phyloP scores from a whole-genome alignment of 116 monocot genomes.

The Zostera marina region DNA sequence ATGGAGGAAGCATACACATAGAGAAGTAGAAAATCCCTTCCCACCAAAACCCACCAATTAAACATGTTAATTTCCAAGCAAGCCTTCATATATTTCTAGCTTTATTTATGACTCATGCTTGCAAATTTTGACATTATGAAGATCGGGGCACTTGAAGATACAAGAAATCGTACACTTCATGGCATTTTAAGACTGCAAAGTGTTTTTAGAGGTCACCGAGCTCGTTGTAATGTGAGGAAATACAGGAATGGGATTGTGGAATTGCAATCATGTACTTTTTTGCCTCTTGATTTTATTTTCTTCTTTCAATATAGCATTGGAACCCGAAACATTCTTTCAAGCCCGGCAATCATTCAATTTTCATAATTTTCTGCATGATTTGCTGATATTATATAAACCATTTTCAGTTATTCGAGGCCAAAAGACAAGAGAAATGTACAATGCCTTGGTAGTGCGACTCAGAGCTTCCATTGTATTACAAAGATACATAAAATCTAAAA shows the following conservation, averaged over 20 bases:
- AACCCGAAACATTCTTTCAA: neutral
- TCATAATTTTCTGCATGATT: too few species aligned
- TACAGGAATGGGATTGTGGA: conserved; percentile 42
- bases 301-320: neutral
- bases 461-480: conserved; percentile 16
- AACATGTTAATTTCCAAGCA: too few species aligned
- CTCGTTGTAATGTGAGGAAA: conserved; percentile 50
- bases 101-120: neutral
- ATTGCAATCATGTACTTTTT: conserved; percentile 73
- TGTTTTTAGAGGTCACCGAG: conserved; percentile 77
- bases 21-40: too few species aligned
- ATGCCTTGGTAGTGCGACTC: conserved; percentile 6
- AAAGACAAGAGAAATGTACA: conserved; percentile 11
- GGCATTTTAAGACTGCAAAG: conserved; percentile 92
- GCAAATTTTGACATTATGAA: conserved; percentile 9
- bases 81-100: neutral
- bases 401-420: conserved; percentile 18
- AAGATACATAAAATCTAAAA: conserved; percentile 9
- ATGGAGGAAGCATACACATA: too few species aligned
- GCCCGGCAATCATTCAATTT: neutral
- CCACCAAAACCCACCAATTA: too few species aligned
- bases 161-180: conserved; percentile 87
- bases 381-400: neutral
- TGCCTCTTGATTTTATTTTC: neutral
- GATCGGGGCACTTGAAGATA: conserved; percentile 91